These are phyloP conservation scores for Fusarium tuaranense DNA, from an alignment of 2,329 filamentous ascomycete species.

Conservation along the genomic window DNA sequence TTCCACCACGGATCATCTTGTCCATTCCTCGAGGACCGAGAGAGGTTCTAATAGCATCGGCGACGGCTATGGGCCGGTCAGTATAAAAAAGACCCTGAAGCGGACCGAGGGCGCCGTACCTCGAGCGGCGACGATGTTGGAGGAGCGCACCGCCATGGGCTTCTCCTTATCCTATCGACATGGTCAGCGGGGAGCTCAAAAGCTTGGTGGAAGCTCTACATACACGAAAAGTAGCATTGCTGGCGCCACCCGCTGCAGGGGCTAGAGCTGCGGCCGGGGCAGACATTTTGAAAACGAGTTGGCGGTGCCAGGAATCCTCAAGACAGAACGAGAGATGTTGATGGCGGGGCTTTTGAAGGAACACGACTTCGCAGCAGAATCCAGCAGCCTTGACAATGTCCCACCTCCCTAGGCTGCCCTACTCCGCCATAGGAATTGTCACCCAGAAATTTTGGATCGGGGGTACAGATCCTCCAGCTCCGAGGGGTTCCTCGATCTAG, in stretches of 20 bases:
- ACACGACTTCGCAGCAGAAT: conserved; percentile 43
- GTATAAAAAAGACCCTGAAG: conserved; percentile 10
- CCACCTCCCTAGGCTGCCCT: conserved; percentile 53
- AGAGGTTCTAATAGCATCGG: conserved; percentile 97
- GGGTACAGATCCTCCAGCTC: conserved; percentile 55
- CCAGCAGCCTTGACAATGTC: conserved; percentile 52
- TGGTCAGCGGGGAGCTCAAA: conserved; percentile 53
- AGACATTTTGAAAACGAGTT: conserved; percentile 55
- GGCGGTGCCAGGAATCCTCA: conserved; percentile 41
- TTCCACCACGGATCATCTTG: conserved; percentile 98
- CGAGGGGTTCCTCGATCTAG: conserved; percentile 44
- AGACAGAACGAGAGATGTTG: conserved; percentile 41
- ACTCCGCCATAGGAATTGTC: conserved; percentile 49
- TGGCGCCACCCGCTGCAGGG: conserved; percentile 51
- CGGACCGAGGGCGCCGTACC: conserved; percentile 63
- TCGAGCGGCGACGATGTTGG: conserved; percentile 97
- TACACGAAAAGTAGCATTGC: conserved; percentile 70
- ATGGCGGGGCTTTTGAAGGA: conserved; percentile 48
- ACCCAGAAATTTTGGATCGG: conserved; percentile 56
- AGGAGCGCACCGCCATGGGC: conserved; percentile 94
- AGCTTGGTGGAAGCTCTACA: conserved; percentile 49
- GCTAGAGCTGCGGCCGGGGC: conserved; percentile 52
- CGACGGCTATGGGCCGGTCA: conserved; percentile 74
- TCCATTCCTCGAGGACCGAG: conserved; percentile 98
- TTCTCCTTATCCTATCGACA: conserved; percentile 86